phyloP scores from a whole-genome alignment of 331 rosid genomes.

The Malus hybrid region DNA sequence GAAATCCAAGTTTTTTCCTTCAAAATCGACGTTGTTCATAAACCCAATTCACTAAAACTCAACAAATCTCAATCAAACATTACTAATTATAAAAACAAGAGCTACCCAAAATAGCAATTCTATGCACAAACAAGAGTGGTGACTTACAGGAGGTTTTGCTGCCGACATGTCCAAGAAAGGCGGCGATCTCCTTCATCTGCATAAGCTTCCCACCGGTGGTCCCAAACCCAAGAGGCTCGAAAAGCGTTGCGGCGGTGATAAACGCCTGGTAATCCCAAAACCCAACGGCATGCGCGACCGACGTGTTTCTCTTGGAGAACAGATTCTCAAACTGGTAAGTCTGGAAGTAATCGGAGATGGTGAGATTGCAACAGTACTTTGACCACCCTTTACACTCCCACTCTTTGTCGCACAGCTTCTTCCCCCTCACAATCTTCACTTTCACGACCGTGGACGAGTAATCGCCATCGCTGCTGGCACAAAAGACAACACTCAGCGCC shows the following conservation, averaged over 20 bases:
- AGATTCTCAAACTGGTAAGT: conserved; percentile 80
- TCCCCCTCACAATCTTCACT: conserved; percentile 61
- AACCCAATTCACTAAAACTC: not conserved
- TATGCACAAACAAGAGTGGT: not conserved
- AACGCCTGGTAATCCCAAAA: conserved; percentile 84
- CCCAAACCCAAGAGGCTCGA: conserved; percentile 69
- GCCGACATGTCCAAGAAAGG: conserved; percentile 82
- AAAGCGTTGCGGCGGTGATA: conserved; percentile 53
- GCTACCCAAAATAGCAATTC: not conserved
- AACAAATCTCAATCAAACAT: not conserved
- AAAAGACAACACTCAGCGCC: conserved; percentile 1
- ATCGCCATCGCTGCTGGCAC: not conserved
- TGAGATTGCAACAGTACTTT: conserved; percentile 61
- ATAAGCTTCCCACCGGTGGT: conserved; percentile 65
- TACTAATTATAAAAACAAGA: not conserved
- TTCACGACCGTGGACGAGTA: conserved; percentile 16
- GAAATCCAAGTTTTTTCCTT: not conserved
- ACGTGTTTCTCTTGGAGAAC: conserved; percentile 59
- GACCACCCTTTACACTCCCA: conserved; percentile 85
- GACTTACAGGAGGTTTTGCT: conserved; percentile 75
- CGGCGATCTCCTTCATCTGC: conserved; percentile 88
- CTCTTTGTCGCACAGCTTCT: conserved; percentile 59
- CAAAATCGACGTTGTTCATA: not conserved
- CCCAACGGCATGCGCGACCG: conserved; percentile 72
- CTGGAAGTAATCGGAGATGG: conserved; percentile 59